Percentiles rank a stretch among this genome's conserved stretches.
These are phyloP conservation scores for Stenocarpella maydis DNA, from an alignment of 2,329 filamentous ascomycete species.

Conservation along the genomic window DNA sequence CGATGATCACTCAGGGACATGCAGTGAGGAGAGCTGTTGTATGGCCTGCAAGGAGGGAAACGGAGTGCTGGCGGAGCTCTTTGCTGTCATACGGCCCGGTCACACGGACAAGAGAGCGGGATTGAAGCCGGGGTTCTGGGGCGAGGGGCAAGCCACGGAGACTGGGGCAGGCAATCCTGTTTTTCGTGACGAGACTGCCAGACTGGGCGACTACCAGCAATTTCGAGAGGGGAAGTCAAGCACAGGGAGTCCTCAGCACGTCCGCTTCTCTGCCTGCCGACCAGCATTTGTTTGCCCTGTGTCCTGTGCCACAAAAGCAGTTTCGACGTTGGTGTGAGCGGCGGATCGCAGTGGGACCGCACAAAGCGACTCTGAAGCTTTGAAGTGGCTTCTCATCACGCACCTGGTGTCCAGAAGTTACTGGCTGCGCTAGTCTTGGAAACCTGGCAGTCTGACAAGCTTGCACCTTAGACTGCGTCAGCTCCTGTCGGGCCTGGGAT, in stretches of 20 bases:
- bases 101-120: constrained; percentile 30
- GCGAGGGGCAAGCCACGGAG: constrained; percentile 17
- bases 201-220: constrained; percentile 18
- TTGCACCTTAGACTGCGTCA: constrained; percentile 23
- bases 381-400: constrained; percentile 8
- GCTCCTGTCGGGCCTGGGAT: constrained; percentile 1
- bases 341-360: constrained; percentile 24
- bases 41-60: constrained; percentile 16
- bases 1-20: constrained; percentile 21
- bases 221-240: constrained; percentile 15
- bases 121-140: constrained; percentile 26
- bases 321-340: constrained; percentile 3
- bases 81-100: constrained; percentile 28
- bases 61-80: constrained; percentile 23
- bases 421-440: constrained; percentile 20
- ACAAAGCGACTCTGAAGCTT: constrained; percentile 24
- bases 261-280: constrained; percentile 5
- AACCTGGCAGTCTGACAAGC: constrained; percentile 25
- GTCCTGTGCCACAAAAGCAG: constrained; percentile 27
- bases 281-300: constrained; percentile 2
- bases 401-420: neutral
- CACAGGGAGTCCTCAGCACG: neutral
- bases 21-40: constrained; percentile 11
- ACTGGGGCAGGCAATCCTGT: constrained; percentile 12
- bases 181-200: constrained; percentile 21